A percentile compares a stretch with the other conserved stretches of the same genome.
These are phyloP conservation scores for Babesia sp. DNA, from an alignment of 169 alveolate species.

Conservation along the genomic window DNA sequence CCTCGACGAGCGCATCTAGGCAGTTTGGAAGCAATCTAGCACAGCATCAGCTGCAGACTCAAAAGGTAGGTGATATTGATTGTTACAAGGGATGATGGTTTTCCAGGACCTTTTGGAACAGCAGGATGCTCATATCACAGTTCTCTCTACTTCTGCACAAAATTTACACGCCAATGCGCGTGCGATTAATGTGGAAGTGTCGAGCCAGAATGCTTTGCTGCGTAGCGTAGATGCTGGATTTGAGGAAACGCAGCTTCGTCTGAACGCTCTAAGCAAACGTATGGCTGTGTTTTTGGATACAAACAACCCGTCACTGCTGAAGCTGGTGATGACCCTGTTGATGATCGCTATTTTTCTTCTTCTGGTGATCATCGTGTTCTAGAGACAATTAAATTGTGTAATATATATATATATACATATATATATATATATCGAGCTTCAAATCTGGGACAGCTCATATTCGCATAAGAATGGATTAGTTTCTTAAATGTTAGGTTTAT, in stretches of 20 bases:
- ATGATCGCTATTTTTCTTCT: slow-evolving; percentile 40
- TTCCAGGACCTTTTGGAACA: slow-evolving; percentile 50
- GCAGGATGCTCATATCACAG: slow-evolving; percentile 51
- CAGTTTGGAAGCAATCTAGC: not conserved
- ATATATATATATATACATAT: too few relatives aligned
- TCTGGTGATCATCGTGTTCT: slow-evolving; percentile 39
- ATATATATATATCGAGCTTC: too few relatives aligned
- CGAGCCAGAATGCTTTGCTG: slow-evolving; percentile 39
- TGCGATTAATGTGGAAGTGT: slow-evolving; percentile 49
- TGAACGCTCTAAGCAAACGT: slow-evolving; percentile 38
- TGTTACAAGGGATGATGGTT: too few relatives aligned
- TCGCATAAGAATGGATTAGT: too few relatives aligned
- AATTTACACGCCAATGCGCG: slow-evolving; percentile 47
- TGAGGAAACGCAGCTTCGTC: slow-evolving; percentile 48
- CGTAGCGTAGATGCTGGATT: slow-evolving; percentile 24
- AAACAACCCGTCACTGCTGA: slow-evolving; percentile 58
- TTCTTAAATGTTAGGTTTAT: too few relatives aligned
- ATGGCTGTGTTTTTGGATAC: slow-evolving; percentile 59
- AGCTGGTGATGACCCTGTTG: slow-evolving; percentile 44
- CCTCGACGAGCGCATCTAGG: not conserved
- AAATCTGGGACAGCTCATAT: too few relatives aligned
- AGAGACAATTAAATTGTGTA: too few relatives aligned
- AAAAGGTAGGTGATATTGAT: slow-evolving; percentile 38
- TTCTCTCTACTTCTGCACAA: slow-evolving; percentile 44
- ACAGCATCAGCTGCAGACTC: slow-evolving; percentile 44